Evolutionary conservation across 225 moss, liverwort and hornwort genomes (phyloP).

Genomic region (Ulota crispa): DNA sequence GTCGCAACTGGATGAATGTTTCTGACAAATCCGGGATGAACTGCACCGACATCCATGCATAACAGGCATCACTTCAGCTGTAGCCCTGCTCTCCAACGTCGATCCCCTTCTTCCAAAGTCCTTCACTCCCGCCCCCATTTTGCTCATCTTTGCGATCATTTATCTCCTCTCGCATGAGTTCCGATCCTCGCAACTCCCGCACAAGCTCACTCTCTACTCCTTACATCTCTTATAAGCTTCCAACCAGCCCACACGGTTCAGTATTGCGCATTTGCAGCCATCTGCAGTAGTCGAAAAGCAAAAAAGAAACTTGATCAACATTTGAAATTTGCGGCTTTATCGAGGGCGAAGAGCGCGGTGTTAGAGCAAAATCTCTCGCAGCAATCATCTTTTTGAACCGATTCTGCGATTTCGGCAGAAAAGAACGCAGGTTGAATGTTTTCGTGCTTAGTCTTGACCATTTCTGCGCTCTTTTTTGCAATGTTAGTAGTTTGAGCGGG

Average conservation of each 20-base stretch:
- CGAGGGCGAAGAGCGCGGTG: neutral
- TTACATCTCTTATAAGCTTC: neutral
- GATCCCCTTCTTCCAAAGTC: too few relatives aligned
- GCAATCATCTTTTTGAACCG: neutral
- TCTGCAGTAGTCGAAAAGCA: neutral
- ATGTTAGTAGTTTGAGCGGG: neutral
- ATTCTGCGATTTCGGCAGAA: neutral
- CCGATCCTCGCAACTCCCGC: neutral
- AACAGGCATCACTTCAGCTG: slow-evolving; percentile 26
- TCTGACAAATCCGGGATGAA: neutral
- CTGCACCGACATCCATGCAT: neutral
- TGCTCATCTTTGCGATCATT: neutral
- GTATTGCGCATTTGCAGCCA: neutral
- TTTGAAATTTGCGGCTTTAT: neutral
- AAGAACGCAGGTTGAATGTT: neutral
- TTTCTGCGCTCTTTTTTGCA: neutral
- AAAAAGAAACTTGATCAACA: neutral
- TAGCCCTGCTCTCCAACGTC: neutral
- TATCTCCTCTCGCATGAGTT: neutral
- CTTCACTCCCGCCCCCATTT: neutral
- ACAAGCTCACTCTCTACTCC: neutral
- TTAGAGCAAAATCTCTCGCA: neutral
- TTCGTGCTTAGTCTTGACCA: neutral
- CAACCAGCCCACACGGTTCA: neutral
- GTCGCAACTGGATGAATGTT: neutral